Conservation (phyloP, 768 basidiomycete species). For the Psilocybe cubensis region DNA sequence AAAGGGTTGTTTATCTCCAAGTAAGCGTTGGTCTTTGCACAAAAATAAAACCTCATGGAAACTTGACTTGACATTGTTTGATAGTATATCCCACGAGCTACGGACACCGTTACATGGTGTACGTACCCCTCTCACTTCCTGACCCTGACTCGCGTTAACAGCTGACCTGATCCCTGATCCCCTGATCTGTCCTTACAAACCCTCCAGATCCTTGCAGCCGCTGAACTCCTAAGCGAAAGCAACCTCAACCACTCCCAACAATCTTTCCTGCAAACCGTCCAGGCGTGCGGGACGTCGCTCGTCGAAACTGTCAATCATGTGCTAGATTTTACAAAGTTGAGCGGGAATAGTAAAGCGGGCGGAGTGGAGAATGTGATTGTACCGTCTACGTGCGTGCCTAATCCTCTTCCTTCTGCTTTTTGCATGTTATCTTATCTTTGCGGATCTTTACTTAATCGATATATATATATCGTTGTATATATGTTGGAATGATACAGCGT, state of each 20-base stretch:
- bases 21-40: slow-evolving; percentile 48
- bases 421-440: neutral
- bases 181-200: slow-evolving; percentile 2
- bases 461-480: neutral
- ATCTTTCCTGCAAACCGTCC: slow-evolving; percentile 91
- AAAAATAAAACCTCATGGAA: no score
- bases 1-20: slow-evolving; percentile 93
- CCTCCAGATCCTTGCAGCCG: slow-evolving; percentile 81
- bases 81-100: slow-evolving; percentile 87
- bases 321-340: slow-evolving; percentile 93
- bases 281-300: slow-evolving; percentile 93
- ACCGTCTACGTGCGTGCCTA: slow-evolving; percentile 59
- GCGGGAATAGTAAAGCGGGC: slow-evolving; percentile 80
- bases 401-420: no score
- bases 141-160: no score
- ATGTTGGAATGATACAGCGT: slow-evolving; percentile 42
- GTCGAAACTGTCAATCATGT: slow-evolving; percentile 98
- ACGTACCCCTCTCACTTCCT: no score
- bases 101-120: slow-evolving; percentile 93
- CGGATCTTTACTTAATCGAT: neutral
- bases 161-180: neutral
- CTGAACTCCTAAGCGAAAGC: slow-evolving; percentile 88
- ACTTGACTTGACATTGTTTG: neutral
- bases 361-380: slow-evolving; percentile 78
- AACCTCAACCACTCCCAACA: slow-evolving; percentile 77